phyloP scores from a whole-genome alignment of 192 early-diverging fungal genomes.

The Podila clonocystis region DNA sequence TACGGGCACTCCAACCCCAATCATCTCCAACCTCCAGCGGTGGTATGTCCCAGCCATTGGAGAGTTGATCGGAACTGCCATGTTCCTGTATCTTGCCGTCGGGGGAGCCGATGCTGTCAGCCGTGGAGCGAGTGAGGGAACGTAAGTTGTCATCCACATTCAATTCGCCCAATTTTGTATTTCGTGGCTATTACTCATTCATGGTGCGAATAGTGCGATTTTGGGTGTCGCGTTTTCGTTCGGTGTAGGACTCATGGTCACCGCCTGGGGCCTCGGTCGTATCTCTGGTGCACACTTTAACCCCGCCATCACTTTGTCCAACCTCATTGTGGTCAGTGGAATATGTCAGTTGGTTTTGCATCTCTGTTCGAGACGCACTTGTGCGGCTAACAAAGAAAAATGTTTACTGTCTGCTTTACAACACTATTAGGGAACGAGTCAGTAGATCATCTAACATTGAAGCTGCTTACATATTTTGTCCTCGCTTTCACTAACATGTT shows the following conservation, averaged over 20 bases:
- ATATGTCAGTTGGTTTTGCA: not conserved
- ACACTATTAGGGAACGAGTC: too few relatives aligned
- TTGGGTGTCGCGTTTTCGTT: constrained; percentile 54
- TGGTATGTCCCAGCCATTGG: constrained; percentile 37
- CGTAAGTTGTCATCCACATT: constrained; percentile 4
- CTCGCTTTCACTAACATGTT: too few relatives aligned
- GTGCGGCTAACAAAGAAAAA: too few relatives aligned
- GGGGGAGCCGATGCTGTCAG: constrained; percentile 50
- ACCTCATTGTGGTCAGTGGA: constrained; percentile 59
- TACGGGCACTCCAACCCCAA: not conserved
- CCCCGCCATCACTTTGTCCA: constrained; percentile 67
- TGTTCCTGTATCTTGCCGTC: constrained; percentile 52
- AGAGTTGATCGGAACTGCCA: constrained; percentile 52
- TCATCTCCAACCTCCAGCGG: constrained; percentile 11
- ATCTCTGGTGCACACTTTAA: constrained; percentile 70
- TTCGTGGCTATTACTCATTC: not conserved
- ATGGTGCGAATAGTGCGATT: constrained; percentile 4
- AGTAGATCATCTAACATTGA: too few relatives aligned
- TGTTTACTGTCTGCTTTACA: too few relatives aligned
- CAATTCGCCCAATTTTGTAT: not conserved
- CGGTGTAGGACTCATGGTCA: constrained; percentile 57
- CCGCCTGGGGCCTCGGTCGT: constrained; percentile 55
- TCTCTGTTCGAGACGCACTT: too few relatives aligned
- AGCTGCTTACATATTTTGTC: too few relatives aligned
- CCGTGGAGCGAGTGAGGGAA: constrained; percentile 17